Evolutionary conservation across 2,329 filamentous ascomycete species (phyloP).

Genomic region (Pseudogymnoascus verrucosus): DNA sequence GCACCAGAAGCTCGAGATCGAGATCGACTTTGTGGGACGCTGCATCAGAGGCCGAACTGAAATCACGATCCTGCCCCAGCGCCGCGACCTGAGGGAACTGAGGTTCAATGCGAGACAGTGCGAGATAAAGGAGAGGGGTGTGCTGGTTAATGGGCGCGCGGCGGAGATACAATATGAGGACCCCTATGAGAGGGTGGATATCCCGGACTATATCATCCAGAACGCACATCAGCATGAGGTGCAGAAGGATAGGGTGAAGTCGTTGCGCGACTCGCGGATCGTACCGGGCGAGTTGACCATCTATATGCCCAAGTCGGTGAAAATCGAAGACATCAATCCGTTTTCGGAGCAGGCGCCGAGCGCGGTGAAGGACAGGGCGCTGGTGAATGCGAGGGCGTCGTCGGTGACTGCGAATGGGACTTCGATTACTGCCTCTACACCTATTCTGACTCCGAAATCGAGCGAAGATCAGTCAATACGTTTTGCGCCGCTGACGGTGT

Average conservation of each 20-base stretch:
- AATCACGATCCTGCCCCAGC: conserved; percentile 58
- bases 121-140: conserved; percentile 45
- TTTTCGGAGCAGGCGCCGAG: conserved; percentile 40
- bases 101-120: conserved; percentile 56
- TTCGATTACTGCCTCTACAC: conserved; percentile 18
- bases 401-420: conserved; percentile 11
- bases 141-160: conserved; percentile 40
- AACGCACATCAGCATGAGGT: conserved; percentile 68
- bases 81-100: conserved; percentile 49
- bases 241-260: conserved; percentile 56
- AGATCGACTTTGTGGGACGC: conserved; percentile 75
- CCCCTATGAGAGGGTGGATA: conserved; percentile 57
- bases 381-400: conserved; percentile 25
- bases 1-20: conserved; percentile 81
- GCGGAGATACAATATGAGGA: conserved; percentile 37
- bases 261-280: conserved; percentile 23
- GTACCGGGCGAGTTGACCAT: conserved; percentile 51
- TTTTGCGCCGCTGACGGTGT: conserved; percentile 54
- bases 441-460: conserved; percentile 25
- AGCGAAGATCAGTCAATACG: conserved; percentile 30
- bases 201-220: conserved; percentile 54
- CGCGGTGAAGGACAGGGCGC: conserved; percentile 34
- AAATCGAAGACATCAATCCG: conserved; percentile 52
- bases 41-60: conserved; percentile 71
- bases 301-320: conserved; percentile 50